phyloP scores from a whole-genome alignment of 176 grass and related monocot genomes.

The Eremochloa ophiuroides region DNA sequence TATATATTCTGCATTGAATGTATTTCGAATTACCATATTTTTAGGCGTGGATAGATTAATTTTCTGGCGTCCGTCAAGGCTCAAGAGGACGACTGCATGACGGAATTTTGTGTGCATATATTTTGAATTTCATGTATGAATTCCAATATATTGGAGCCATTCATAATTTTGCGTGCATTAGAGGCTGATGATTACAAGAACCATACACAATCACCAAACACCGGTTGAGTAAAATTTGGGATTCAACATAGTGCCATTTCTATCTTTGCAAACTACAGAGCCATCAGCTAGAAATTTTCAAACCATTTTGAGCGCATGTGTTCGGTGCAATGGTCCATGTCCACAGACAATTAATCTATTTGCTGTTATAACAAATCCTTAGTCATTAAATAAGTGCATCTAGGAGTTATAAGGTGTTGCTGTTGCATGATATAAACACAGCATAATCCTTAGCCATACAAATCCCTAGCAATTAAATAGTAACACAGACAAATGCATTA shows the following conservation, averaged over 20 bases:
- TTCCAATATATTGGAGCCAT: not conserved
- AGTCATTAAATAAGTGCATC: not conserved
- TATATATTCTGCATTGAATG: not conserved
- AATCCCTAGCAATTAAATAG: not conserved
- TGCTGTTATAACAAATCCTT: not conserved
- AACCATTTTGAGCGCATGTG: not conserved
- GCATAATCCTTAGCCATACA: not conserved
- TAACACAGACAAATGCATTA: not conserved
- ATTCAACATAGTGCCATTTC: not conserved
- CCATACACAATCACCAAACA: not conserved
- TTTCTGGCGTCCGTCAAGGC: not conserved
- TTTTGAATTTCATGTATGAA: not conserved
- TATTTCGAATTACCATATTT: not conserved
- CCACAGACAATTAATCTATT: not conserved
- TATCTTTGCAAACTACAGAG: not conserved
- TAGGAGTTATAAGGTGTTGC: not conserved
- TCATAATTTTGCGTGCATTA: not conserved
- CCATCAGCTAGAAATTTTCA: not conserved
- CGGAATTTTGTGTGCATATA: not conserved
- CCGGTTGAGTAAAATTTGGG: not conserved
- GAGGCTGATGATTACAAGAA: not conserved
- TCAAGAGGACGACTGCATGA: too few relatives aligned
- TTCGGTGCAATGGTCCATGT: not conserved
- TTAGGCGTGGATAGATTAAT: not conserved
- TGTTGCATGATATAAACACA: not conserved